Base-by-base conservation (phyloP, 2,329 filamentous ascomycete species). In the Aureobasidium leucospermi region DNA sequence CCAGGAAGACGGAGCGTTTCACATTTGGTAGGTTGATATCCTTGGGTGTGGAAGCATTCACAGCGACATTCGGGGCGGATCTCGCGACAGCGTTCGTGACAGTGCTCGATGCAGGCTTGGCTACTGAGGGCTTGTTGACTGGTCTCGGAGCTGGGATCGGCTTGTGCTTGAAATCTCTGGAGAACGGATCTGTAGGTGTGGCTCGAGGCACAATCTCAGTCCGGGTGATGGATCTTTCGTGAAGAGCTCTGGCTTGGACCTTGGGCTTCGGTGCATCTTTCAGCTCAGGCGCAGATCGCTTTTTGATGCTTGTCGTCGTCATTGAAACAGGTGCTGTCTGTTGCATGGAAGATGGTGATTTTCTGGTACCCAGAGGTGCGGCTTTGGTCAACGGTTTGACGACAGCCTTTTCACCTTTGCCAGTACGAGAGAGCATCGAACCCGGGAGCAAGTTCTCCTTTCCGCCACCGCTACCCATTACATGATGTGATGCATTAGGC, bases 401-500 rank as follows among this genome's bases (percentile, higher is more conserved):
- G 7, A 38, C 3, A 23, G 48, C n/a, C 10, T 59, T 59, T 2
- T 53, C 58, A 8, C 9, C 6, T 32, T 59, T 59, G 48, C 19
- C 39, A n/a, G 28, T 13, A 16, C 34, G 11, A n/a, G 46, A 32
- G 15, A 43, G 31, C 38, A 51, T 23, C 23, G 31, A 19, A 4
- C 77, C 78, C 1, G 83, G 84, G 13, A 82, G 82, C 5, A 85
- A 66, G 63, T 86, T 87, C 68, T 86, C 84, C 65, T 87, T 87
- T 6, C 84, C 84, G 4, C 77, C 77, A n/a, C 43, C 39, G 23
- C 38, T 49, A 9, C 51, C 51, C 42, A 46, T 41, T 3, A 43
- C 51, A 10, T 39, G 19, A n/a, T 45, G n/a, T 19, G 49, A 42
- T 4, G 19, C 29, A 16, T 58, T 58, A 4, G 52, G 53, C 11